Conservation (phyloP, 495 filamentous ascomycete species). For the Penicillium maclennaniae region DNA sequence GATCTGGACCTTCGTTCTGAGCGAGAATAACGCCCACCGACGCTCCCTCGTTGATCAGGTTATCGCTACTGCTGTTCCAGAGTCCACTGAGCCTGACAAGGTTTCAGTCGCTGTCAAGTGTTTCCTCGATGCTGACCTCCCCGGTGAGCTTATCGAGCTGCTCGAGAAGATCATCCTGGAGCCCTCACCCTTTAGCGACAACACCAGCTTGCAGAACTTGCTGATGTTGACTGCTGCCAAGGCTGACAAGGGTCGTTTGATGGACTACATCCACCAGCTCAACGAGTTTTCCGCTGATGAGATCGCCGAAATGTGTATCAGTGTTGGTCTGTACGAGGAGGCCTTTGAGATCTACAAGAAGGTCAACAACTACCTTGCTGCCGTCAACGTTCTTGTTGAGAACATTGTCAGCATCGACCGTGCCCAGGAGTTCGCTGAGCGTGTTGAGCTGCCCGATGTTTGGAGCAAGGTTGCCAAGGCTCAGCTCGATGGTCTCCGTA, state of each 20-base stretch:
- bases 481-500: slow-evolving; percentile 91
- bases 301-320: slow-evolving; percentile 89
- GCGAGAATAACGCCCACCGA: slow-evolving; percentile 90
- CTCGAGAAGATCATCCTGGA: slow-evolving; percentile 99
- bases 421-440: slow-evolving; percentile 93
- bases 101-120: slow-evolving; percentile 92
- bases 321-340: slow-evolving; percentile 92
- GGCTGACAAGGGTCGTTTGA: slow-evolving; percentile 89
- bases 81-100: slow-evolving; percentile 89
- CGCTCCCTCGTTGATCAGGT: slow-evolving; percentile 94
- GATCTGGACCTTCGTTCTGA: slow-evolving; percentile 92
- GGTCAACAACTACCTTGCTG: slow-evolving; percentile 79
- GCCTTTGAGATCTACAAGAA: slow-evolving; percentile 99
- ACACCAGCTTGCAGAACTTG: slow-evolving; percentile 91
- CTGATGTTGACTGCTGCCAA: slow-evolving; percentile 96
- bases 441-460: slow-evolving; percentile 92
- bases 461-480: slow-evolving; percentile 99
- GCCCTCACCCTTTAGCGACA: slow-evolving; percentile 95
- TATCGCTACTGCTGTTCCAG: slow-evolving; percentile 92
- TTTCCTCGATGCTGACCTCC: slow-evolving; percentile 86
- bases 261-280: slow-evolving; percentile 94
- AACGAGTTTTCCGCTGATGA: slow-evolving; percentile 87
- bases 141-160: slow-evolving; percentile 91
- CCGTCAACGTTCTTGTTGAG: slow-evolving; percentile 90
- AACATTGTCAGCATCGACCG: slow-evolving; percentile 98